phyloP scores from a whole-genome alignment of 768 basidiomycete species.

The Psilocybe cubensis region DNA sequence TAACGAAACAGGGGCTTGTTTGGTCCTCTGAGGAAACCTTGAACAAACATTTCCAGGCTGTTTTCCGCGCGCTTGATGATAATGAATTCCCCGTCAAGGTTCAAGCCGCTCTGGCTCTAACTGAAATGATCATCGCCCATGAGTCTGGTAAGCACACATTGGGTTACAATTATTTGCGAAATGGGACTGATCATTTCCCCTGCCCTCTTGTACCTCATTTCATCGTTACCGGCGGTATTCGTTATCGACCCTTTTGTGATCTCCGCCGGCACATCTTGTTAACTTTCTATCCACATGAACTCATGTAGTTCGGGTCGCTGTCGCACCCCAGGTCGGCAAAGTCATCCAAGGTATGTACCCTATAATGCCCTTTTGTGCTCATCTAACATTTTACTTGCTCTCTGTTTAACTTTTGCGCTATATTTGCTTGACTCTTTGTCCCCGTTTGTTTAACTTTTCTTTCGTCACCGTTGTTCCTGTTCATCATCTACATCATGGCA shows the following conservation, averaged over 20 bases:
- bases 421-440: slow-evolving; percentile 1
- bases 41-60: slow-evolving; percentile 63
- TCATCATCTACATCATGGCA: not conserved
- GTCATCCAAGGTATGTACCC: slow-evolving; percentile 78
- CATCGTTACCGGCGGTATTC: not conserved
- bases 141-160: slow-evolving; percentile 53
- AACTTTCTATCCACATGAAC: slow-evolving; percentile 3
- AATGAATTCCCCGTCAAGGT: slow-evolving; percentile 82
- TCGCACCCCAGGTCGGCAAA: slow-evolving; percentile 80
- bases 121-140: slow-evolving; percentile 70
- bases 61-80: slow-evolving; percentile 75
- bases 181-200: not conserved
- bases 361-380: not conserved
- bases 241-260: not conserved
- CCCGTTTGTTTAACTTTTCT: not conserved
- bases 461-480: not conserved
- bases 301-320: slow-evolving; percentile 61
- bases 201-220: not conserved
- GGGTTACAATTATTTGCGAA: not conserved
- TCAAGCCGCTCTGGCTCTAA: slow-evolving; percentile 79
- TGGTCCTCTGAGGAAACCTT: slow-evolving; percentile 80
- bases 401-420: not conserved
- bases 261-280: not conserved
- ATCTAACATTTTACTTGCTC: not conserved
- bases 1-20: slow-evolving; percentile 68